phyloP scores from a whole-genome alignment of 768 basidiomycete genomes.

The Leccinum boreale region DNA sequence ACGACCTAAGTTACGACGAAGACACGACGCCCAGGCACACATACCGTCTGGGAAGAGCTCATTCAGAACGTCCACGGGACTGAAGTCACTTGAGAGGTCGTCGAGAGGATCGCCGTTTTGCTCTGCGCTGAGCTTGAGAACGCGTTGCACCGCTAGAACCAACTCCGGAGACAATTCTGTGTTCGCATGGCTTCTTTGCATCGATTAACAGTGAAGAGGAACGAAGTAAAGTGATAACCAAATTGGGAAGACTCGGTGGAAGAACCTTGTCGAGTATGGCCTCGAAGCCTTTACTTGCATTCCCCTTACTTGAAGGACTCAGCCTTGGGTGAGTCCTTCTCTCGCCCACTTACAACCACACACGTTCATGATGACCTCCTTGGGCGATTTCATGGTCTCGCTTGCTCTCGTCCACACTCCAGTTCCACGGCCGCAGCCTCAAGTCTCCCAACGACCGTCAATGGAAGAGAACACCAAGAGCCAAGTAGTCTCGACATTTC shows the following conservation, averaged over 20 bases:
- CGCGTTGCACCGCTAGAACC: slow-evolving; percentile 65
- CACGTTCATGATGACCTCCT: slow-evolving; percentile 13
- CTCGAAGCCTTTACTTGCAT: neutral
- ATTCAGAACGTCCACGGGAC: slow-evolving; percentile 49
- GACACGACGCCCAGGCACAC: slow-evolving; percentile 19
- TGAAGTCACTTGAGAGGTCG: slow-evolving; percentile 54
- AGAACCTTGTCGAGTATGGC: neutral
- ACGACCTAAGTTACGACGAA: neutral
- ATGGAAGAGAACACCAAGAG: slow-evolving; percentile 43
- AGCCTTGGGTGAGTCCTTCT: slow-evolving; percentile 9
- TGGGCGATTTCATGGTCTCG: slow-evolving; percentile 21
- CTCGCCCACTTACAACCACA: neutral
- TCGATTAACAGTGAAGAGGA: slow-evolving; percentile 1
- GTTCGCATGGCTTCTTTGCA: slow-evolving; percentile 21
- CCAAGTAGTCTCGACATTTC: slow-evolving; percentile 60
- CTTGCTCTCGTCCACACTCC: slow-evolving; percentile 11
- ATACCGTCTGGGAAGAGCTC: slow-evolving; percentile 77
- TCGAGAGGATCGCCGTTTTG: slow-evolving; percentile 54
- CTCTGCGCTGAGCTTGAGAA: slow-evolving; percentile 52
- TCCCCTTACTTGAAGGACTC: neutral
- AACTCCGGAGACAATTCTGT: slow-evolving; percentile 66
- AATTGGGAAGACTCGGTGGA: slow-evolving; percentile 12
- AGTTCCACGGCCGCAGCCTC: neutral
- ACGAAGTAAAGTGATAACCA: neutral
- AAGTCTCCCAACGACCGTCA: neutral